Conservation (phyloP, 176 grass and related monocot genomes). For the Guadua angustifolia region DNA sequence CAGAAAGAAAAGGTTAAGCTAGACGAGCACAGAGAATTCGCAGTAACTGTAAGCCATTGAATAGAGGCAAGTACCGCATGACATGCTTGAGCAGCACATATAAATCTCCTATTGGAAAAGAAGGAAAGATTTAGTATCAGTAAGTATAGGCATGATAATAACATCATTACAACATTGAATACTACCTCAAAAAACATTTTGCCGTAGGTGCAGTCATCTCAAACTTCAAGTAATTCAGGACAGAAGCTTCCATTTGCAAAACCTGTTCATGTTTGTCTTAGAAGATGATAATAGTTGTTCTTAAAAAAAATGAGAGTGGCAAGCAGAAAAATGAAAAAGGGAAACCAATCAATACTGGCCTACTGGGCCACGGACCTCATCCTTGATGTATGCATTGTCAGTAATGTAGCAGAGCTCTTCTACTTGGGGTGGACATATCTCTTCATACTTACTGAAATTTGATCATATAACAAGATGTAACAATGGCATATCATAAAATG, state of each 20-base stretch:
- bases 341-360: neutral
- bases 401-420: conserved; percentile 97
- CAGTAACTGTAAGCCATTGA: conserved; percentile 24
- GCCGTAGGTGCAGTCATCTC: conserved; percentile 79
- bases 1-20: conserved; percentile 30
- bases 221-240: conserved; percentile 80
- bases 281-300: neutral
- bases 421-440: conserved; percentile 87
- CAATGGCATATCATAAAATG: conserved; percentile 29
- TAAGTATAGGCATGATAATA: conserved; percentile 14
- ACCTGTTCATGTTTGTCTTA: conserved; percentile 50
- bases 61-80: conserved; percentile 66
- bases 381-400: conserved; percentile 80
- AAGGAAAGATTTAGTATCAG: conserved; percentile 5
- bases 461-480: conserved; percentile 26
- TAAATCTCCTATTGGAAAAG: conserved; percentile 61
- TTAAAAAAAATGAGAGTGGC: neutral
- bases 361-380: conserved; percentile 54
- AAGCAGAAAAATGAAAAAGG: neutral
- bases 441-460: conserved; percentile 85
- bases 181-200: conserved; percentile 90
- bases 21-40: conserved; percentile 1
- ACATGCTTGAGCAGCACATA: conserved; percentile 66
- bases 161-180: conserved; percentile 16
- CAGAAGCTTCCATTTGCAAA: conserved; percentile 84